A percentile compares a stretch with the other conserved stretches of the same genome.
These are phyloP conservation scores for Fragaria vesca DNA, from an alignment of 306 rosid genomes.

Conservation along the genomic window DNA sequence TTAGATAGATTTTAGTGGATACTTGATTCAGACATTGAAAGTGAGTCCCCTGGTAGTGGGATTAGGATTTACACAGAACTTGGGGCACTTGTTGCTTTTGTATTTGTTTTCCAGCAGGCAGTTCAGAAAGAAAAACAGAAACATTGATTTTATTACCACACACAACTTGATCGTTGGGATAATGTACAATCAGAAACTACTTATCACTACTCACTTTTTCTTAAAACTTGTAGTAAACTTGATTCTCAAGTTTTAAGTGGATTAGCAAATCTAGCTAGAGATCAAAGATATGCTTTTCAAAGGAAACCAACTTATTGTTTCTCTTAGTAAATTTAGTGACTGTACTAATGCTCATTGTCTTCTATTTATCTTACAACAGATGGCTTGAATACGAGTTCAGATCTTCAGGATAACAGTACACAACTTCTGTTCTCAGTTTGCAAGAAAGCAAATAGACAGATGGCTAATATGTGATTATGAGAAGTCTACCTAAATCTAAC, in stretches of 20 bases:
- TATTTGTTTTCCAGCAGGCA: neutral
- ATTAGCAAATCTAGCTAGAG: slow-evolving; percentile 6
- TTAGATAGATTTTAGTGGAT: neutral
- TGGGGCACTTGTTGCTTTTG: neutral
- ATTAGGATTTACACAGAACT: neutral
- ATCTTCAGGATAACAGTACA: neutral
- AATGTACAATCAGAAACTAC: neutral
- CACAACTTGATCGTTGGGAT: slow-evolving; percentile 6
- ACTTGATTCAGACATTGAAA: slow-evolving; percentile 4
- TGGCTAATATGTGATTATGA: slow-evolving; percentile 2
- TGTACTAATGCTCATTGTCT: neutral
- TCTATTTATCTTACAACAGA: neutral
- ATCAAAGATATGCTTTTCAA: neutral
- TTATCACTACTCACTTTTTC: neutral
- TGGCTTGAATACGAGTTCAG: neutral
- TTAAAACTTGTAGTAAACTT: neutral
- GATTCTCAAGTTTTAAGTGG: neutral
- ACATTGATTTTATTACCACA: neutral
- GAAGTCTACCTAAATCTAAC: neutral
- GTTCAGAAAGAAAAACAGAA: neutral
- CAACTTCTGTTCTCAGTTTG: neutral
- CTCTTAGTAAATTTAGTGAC: neutral
- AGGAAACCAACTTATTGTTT: neutral
- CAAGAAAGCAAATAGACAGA: neutral
- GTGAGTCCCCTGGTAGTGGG: neutral